Base-by-base conservation (phyloP, 352 stramenopile species). In the Poterioochromonas sp. region DNA sequence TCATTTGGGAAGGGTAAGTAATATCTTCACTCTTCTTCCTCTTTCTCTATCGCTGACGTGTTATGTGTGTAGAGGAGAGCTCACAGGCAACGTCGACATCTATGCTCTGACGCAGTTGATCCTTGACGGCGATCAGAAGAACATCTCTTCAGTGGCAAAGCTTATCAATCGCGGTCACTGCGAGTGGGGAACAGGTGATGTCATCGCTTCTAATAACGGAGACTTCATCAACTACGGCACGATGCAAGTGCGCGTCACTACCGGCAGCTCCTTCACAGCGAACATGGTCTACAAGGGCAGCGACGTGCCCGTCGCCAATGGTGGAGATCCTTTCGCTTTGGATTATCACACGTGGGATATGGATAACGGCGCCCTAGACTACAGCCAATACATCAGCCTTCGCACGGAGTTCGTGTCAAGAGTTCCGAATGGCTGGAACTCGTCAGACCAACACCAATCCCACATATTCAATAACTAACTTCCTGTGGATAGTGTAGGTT, bases 171-270 rank as follows among this genome's bases (percentile, higher is more conserved):
- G 41, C 20, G 69, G 69, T 29, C 69, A 76, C 34, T 62, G 43
- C 18, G 69, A 76, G 40, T 76, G 69, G 69, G 41, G 32, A 32
- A 43, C 41, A 35, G 69, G 69, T 11, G 39, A 76, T 47, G 2
- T 76, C 1, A 64, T 76, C 29, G 20, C 32, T 5, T 5, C 1
- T 29, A 41, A 76, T 64, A 62, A 64, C 3, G 69, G 43, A 34
- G 44, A 76, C 32, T 76, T 76, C 51, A 1, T 64, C 1, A 76
- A 76, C 44, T 76, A 58, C 2, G 69, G 69, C 2, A 47, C 69
- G 11, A 12, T 76, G 18, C 69, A 76, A 32, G 63, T 76, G 69
- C 11, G 3, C 2, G 15, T 58, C 15, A 26, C 15, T 26, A 15
- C 15, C 15, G 63, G 11, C 35, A 43, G 63, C 37, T 11, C 62